Percentiles rank a stretch among this genome's conserved stretches.
phyloP scores from a whole-genome alignment of 129 eudicot species.

The Helianthus annuus region DNA sequence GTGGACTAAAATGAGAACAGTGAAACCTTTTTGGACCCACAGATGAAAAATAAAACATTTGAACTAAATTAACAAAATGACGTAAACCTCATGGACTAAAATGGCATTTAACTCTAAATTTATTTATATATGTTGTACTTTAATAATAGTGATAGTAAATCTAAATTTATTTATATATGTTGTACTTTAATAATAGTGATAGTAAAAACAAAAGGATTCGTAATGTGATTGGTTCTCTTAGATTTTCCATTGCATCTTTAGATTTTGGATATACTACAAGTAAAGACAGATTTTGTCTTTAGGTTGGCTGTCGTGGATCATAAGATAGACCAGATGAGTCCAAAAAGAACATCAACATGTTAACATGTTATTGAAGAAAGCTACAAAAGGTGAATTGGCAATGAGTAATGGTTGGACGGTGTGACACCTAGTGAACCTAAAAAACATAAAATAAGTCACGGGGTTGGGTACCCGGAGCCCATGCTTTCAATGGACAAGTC shows the following conservation, averaged over 20 bases:
- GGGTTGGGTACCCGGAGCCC: constrained; percentile 9
- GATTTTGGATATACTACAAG: background rate
- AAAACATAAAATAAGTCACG: constrained; percentile 28
- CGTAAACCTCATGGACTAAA: too few relatives aligned
- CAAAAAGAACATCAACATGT: constrained; percentile 14
- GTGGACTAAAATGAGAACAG: too few relatives aligned
- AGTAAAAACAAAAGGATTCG: too few relatives aligned
- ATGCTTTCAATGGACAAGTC: constrained; percentile 20
- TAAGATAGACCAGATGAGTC: constrained; percentile 1
- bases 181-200: too few relatives aligned
- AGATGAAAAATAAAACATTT: too few relatives aligned
- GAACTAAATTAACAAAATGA: too few relatives aligned
- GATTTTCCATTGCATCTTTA: background rate
- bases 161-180: too few relatives aligned
- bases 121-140: too few relatives aligned
- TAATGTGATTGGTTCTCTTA: too few relatives aligned
- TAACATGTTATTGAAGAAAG: constrained; percentile 6
- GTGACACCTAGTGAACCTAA: constrained; percentile 34
- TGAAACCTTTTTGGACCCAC: too few relatives aligned
- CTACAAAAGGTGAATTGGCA: constrained; percentile 18
- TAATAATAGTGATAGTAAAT: too few relatives aligned
- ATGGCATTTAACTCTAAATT: too few relatives aligned
- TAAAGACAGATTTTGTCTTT: background rate
- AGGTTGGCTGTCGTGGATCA: background rate
- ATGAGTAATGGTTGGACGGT: constrained; percentile 35